phyloP scores from a whole-genome alignment of 1,284 basidiomycete species.

The Cutaneotrichosporon sp. region DNA sequence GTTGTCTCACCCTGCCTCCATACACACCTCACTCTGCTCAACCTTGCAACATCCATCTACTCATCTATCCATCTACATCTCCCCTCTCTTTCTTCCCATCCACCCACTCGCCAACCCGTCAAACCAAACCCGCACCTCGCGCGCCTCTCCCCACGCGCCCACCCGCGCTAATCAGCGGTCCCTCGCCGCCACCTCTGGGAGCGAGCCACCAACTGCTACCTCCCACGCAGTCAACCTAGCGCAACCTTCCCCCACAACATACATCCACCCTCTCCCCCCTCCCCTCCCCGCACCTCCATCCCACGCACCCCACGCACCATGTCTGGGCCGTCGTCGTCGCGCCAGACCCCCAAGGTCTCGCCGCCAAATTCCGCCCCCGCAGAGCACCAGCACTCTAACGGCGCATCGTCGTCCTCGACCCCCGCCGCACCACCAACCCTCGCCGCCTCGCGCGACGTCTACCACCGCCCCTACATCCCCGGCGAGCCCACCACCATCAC shows the following conservation, averaged over 20 bases:
- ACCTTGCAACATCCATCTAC: too few species aligned
- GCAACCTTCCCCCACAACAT: background rate
- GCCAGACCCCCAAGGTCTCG: slow-evolving; percentile 17
- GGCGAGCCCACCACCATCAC: slow-evolving; percentile 38
- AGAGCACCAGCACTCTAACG: slow-evolving; percentile 31
- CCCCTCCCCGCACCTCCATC: background rate
- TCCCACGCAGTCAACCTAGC: background rate
- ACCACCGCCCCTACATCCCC: slow-evolving; percentile 21
- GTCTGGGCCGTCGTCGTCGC: slow-evolving; percentile 17
- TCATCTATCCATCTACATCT: background rate
- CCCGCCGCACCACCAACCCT: background rate
- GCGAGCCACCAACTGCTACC: background rate
- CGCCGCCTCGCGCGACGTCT: slow-evolving; percentile 14
- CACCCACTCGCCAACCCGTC: background rate
- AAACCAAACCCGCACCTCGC: background rate
- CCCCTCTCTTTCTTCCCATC: background rate
- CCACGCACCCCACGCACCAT: slow-evolving; percentile 5
- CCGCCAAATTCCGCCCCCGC: background rate
- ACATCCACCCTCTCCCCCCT: background rate
- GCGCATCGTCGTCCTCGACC: slow-evolving; percentile 12
- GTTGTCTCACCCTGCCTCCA: background rate
- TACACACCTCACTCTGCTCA: background rate
- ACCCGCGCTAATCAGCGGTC: background rate
- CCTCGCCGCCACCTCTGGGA: background rate
- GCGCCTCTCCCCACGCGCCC: background rate